Base-by-base conservation (phyloP, 108 stramenopile genomes). In the Ochromonas danica region DNA sequence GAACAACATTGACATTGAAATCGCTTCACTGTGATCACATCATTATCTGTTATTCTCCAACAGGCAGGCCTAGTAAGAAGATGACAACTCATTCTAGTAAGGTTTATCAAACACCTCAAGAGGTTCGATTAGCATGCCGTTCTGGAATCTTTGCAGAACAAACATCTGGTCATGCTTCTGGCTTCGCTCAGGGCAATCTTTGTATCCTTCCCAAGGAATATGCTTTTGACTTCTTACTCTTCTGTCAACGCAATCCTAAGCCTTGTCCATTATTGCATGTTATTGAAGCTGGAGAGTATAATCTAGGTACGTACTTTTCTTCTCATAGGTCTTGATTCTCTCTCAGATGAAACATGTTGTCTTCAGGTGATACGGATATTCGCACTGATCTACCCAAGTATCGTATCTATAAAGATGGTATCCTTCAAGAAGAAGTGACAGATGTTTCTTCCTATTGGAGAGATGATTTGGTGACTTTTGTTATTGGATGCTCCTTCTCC, bases 231-330 rank as follows among this genome's bases (percentile, higher is more conserved):
- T 95, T 95, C 82, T 72, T 90, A 28, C 82, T 90, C 33, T 95
- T 95, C 85, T 95, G 95, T 85, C 89, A 92, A 79, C 85, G 89
- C 41, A 95, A 95, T 78, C 88, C 90, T 33, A 85, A 91, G 78
- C 85, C 92, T 31, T 93, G 92, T 77, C 95, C 95, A 6, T 80
- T 95, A 51, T 85, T 95, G 61, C 92, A 93, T 71, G 91, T 93
- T 0, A 86, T 85, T 42, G 90, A 92, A 77, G 89, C 89, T 36
- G 90, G 91, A 17, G 67, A 31, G 40, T 70, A 31, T 40, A 10
- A 40, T 10, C 67, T 70, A 17, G 40, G n/a, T n/a, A n/a, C n/a
- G n/a, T n/a, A n/a, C n/a, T n/a, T n/a, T n/a, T n/a, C n/a, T n/a
- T n/a, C n/a, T n/a, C n/a, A n/a, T n/a, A n/a, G n/a, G n/a, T n/a